These are phyloP conservation scores for Clitopilus passeckerianus DNA, from an alignment of 768 basidiomycete species.

Conservation along the genomic window DNA sequence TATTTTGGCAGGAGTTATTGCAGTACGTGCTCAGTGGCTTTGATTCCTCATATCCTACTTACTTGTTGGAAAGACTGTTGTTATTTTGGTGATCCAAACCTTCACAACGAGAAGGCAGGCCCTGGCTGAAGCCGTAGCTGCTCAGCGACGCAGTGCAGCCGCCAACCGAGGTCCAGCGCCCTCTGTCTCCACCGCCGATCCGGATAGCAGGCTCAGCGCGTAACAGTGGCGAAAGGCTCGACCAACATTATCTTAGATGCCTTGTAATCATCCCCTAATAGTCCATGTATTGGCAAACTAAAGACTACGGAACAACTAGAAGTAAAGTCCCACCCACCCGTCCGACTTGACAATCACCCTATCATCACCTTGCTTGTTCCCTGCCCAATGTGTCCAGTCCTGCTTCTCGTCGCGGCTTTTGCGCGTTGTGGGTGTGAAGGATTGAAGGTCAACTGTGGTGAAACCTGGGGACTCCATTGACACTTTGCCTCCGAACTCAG, in stretches of 20 bases:
- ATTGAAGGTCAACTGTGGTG: slow-evolving; percentile 23
- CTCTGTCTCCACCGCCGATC: slow-evolving; percentile 7
- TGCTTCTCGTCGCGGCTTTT: neutral
- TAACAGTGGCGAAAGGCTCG: neutral
- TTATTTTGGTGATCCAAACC: slow-evolving; percentile 26
- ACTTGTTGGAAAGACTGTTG: slow-evolving; percentile 21
- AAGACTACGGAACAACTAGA: slow-evolving; percentile 17
- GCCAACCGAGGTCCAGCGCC: neutral
- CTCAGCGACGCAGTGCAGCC: slow-evolving; percentile 3
- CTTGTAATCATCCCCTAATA: too few relatives aligned
- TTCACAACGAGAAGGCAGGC: slow-evolving; percentile 23
- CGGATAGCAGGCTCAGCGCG: slow-evolving; percentile 7
- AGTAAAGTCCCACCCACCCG: slow-evolving; percentile 44
- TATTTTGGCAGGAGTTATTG: slow-evolving; percentile 48
- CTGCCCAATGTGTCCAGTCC: slow-evolving; percentile 38
- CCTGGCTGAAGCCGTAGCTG: slow-evolving; percentile 13
- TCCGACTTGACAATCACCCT: slow-evolving; percentile 32
- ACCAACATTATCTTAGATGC: too few relatives aligned
- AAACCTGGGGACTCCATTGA: slow-evolving; percentile 37
- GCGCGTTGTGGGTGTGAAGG: neutral
- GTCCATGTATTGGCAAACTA: too few relatives aligned
- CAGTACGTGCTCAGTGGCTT: slow-evolving; percentile 32
- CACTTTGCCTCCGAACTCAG: slow-evolving; percentile 45
- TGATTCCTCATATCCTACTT: neutral
- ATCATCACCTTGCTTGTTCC: slow-evolving; percentile 34